A percentile compares a stretch with the other conserved stretches of the same genome.
phyloP scores from a whole-genome alignment of 768 basidiomycete genomes.

The Fomitopsis pulvina region DNA sequence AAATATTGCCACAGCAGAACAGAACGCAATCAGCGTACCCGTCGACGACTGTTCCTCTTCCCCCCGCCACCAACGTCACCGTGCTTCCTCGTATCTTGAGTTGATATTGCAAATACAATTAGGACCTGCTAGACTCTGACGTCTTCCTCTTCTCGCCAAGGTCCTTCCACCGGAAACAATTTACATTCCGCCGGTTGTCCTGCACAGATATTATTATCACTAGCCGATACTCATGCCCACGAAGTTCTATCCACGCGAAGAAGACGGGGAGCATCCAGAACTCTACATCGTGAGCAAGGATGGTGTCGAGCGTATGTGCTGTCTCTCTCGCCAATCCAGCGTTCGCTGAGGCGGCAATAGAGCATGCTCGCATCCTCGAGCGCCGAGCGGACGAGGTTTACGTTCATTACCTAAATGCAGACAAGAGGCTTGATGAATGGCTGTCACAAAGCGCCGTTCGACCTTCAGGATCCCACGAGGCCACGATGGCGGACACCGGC shows the following conservation, averaged over 20 bases:
- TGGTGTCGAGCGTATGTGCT: constrained; percentile 15
- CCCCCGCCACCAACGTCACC: not conserved
- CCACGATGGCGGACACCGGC: constrained; percentile 16
- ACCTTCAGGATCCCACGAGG: constrained; percentile 21
- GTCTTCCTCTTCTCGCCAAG: no score
- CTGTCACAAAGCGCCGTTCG: constrained; percentile 40
- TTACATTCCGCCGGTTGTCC: not conserved
- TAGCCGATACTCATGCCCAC: constrained; percentile 12
- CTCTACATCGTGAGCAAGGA: constrained; percentile 15
- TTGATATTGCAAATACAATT: not conserved
- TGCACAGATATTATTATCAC: not conserved
- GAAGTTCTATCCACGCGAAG: constrained; percentile 5
- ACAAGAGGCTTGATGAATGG: constrained; percentile 77
- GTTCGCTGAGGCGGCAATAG: constrained; percentile 19
- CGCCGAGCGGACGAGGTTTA: constrained; percentile 47
- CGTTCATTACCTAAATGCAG: constrained; percentile 66
- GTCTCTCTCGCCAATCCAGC: not conserved
- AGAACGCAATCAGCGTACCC: not conserved
- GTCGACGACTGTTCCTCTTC: not conserved
- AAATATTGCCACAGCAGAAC: no score
- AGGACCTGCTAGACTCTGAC: no score
- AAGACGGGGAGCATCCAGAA: constrained; percentile 9
- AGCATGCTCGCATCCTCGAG: constrained; percentile 46
- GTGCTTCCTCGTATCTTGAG: not conserved
- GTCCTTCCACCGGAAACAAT: no score